Evolutionary conservation across 768 basidiomycete species (phyloP).

Genomic region (Leucogyrophana mollusca): DNA sequence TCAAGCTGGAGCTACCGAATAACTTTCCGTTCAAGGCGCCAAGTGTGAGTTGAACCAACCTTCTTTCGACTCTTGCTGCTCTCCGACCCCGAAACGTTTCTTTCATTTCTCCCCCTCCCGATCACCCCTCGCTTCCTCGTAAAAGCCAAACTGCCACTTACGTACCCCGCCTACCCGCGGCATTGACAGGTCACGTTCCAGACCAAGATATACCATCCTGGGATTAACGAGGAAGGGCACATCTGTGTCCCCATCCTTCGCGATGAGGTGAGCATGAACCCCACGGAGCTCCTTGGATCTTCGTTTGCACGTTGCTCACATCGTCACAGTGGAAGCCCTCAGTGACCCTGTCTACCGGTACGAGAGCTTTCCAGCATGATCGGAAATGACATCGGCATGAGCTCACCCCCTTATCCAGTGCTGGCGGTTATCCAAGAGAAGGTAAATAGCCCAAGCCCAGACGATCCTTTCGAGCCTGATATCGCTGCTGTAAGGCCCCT

Average conservation of each 20-base stretch:
- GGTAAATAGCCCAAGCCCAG: constrained; percentile 82
- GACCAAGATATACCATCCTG: constrained; percentile 89
- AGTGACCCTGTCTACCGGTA: constrained; percentile 69
- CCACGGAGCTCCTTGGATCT: constrained; percentile 7
- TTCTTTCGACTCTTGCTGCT: constrained; percentile 3
- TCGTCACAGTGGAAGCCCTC: constrained; percentile 78
- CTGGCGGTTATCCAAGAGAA: constrained; percentile 79
- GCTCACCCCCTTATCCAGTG: constrained; percentile 41
- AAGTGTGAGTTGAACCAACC: constrained; percentile 40
- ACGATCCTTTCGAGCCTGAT: constrained; percentile 87
- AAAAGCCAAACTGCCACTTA: constrained; percentile 9
- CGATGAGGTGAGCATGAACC: constrained; percentile 62
- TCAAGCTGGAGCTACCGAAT: constrained; percentile 68
- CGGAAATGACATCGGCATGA: constrained; percentile 10
- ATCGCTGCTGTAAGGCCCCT: constrained; percentile 74
- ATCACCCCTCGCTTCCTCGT: constrained; percentile 1
- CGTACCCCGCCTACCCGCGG: constrained; percentile 14
- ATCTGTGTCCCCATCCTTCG: constrained; percentile 84
- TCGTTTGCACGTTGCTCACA: not conserved
- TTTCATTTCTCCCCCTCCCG: constrained; percentile 1
- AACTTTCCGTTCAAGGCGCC: constrained; percentile 90
- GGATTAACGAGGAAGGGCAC: constrained; percentile 84
- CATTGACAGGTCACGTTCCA: constrained; percentile 67
- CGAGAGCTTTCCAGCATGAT: constrained; percentile 13
- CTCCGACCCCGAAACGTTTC: constrained; percentile 19